Percentiles rank a stretch among this genome's conserved stretches.
These are phyloP conservation scores for Pyricularia sp. DNA, from an alignment of 2,329 filamentous ascomycete species.

Conservation along the genomic window DNA sequence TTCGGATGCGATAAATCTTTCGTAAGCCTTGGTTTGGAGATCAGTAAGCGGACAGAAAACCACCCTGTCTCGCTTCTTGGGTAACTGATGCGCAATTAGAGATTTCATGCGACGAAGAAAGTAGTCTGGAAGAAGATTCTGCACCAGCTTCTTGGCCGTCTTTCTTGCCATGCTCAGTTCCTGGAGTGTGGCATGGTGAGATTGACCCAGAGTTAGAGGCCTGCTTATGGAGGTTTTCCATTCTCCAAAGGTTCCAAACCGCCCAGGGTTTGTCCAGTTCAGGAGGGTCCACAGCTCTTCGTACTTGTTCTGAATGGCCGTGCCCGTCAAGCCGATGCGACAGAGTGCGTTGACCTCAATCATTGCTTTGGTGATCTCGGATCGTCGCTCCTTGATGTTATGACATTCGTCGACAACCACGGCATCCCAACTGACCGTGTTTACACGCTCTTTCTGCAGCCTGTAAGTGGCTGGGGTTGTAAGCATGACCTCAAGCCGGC, in stretches of 20 bases:
- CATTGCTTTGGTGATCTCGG: slow-evolving; percentile 75
- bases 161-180: slow-evolving; percentile 71
- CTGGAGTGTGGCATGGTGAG: slow-evolving; percentile 74
- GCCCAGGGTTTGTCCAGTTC: slow-evolving; percentile 89
- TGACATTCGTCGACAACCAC: slow-evolving; percentile 94
- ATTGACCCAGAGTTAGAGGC: slow-evolving; percentile 77
- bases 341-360: slow-evolving; percentile 83
- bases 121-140: slow-evolving; percentile 78
- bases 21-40: slow-evolving; percentile 69
- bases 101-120: slow-evolving; percentile 90
- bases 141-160: slow-evolving; percentile 71
- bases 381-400: slow-evolving; percentile 63
- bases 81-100: slow-evolving; percentile 80
- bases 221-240: slow-evolving; percentile 71
- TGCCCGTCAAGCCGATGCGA: slow-evolving; percentile 84
- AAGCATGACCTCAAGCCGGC: slow-evolving; percentile 78
- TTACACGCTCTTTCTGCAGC: slow-evolving; percentile 59
- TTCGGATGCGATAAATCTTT: slow-evolving; percentile 63
- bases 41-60: slow-evolving; percentile 88
- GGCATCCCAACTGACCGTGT: slow-evolving; percentile 83
- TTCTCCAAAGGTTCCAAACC: slow-evolving; percentile 47
- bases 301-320: slow-evolving; percentile 95
- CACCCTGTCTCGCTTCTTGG: slow-evolving; percentile 86
- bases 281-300: slow-evolving; percentile 92
- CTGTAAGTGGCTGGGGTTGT: slow-evolving; percentile 90